phyloP scores from a whole-genome alignment of 2,329 filamentous ascomycete genomes.

The Proliferodiscus dingleyae region DNA sequence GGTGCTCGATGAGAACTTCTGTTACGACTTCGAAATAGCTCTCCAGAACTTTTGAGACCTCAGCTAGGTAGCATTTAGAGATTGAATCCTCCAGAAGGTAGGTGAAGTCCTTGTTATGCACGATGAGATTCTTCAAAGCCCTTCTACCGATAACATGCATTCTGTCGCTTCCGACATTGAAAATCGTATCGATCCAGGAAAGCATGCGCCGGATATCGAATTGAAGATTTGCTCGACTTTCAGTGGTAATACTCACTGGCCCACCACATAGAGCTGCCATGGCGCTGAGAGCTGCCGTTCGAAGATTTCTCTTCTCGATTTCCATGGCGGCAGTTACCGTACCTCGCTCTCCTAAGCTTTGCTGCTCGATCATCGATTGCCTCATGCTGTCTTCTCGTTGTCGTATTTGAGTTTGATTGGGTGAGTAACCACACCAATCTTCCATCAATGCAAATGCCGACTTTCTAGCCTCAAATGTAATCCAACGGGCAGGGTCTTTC shows the following conservation, averaged over 20 bases:
- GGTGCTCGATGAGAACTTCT: constrained; percentile 76
- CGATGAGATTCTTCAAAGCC: constrained; percentile 82
- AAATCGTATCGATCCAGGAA: constrained; percentile 92
- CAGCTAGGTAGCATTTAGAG: constrained; percentile 80
- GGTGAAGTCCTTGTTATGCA: constrained; percentile 82
- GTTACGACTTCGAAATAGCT: constrained; percentile 94
- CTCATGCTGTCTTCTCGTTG: constrained; percentile 83
- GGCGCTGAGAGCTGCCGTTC: constrained; percentile 84
- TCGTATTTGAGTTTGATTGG: constrained; percentile 78
- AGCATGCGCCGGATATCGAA: constrained; percentile 93
- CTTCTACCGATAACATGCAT: constrained; percentile 86
- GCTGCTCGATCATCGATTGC: constrained; percentile 75
- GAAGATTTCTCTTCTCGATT: constrained; percentile 90
- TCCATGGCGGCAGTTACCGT: constrained; percentile 87
- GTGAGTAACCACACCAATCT: constrained; percentile 97
- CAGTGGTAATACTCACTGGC: constrained; percentile 80
- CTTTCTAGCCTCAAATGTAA: constrained; percentile 94
- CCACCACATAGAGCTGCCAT: constrained; percentile 91
- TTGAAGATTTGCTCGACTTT: constrained; percentile 79
- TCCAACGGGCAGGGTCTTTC: constrained; percentile 83
- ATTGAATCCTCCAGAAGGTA: constrained; percentile 88
- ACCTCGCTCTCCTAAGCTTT: constrained; percentile 66
- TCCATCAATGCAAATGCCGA: constrained; percentile 97
- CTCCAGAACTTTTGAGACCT: constrained; percentile 76
- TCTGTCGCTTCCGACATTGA: constrained; percentile 84